Conservation (phyloP, 2,329 filamentous ascomycete genomes). For the Intubia oerlemansii region DNA sequence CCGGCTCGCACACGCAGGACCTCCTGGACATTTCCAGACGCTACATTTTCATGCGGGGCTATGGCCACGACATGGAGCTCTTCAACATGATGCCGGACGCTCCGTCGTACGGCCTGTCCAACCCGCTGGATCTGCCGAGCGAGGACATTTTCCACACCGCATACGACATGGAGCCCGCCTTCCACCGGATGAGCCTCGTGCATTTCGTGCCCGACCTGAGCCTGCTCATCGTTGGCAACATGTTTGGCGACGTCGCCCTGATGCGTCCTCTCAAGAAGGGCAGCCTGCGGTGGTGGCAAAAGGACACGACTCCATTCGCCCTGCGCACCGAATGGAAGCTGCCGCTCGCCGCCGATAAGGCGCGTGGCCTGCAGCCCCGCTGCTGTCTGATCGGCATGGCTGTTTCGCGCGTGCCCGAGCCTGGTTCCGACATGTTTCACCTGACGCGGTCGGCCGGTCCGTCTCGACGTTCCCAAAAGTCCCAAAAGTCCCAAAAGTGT, state of each 20-base stretch:
- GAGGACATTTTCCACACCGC: no score
- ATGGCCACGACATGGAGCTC: neutral
- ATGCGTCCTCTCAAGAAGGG: conserved; percentile 31
- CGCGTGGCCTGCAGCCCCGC: conserved; percentile 18
- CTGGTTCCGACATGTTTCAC: conserved; percentile 11
- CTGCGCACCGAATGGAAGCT: conserved; percentile 33
- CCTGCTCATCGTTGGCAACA: conserved; percentile 44
- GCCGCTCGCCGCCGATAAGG: conserved; percentile 25
- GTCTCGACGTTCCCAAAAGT: no score
- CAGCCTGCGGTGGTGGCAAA: conserved; percentile 5
- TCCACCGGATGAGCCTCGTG: conserved; percentile 36
- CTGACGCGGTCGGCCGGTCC: no score
- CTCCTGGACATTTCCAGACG: neutral
- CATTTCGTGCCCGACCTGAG: conserved; percentile 46
- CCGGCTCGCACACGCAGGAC: neutral
- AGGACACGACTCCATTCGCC: conserved; percentile 9
- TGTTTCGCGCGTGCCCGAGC: conserved; percentile 37
- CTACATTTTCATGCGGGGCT: neutral
- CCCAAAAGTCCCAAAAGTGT: no score
- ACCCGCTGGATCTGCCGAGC: conserved; percentile 13
- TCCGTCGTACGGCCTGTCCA: conserved; percentile 5
- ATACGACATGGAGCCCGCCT: conserved; percentile 13
- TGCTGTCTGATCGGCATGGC: conserved; percentile 45
- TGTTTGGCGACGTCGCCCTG: conserved; percentile 43
- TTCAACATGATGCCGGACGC: neutral